phyloP scores from a whole-genome alignment of 2,329 filamentous ascomycete species.

The Teratosphaeria destructans region DNA sequence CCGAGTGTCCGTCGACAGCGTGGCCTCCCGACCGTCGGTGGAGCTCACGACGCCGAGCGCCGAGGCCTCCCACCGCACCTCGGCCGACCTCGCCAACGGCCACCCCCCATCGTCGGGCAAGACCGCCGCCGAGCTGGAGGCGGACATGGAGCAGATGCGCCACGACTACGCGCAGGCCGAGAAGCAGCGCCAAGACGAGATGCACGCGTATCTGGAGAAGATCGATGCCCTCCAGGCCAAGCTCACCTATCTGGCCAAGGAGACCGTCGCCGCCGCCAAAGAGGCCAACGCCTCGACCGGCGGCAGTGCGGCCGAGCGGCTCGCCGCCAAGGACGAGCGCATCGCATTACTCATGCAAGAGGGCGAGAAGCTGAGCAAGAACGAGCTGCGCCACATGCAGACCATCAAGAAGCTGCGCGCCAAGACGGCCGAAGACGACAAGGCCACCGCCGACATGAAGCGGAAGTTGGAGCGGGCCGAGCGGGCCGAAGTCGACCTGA shows the following conservation, averaged over 20 bases:
- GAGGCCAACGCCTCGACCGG: constrained; percentile 52
- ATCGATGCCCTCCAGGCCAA: constrained; percentile 91
- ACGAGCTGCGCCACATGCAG: constrained; percentile 72
- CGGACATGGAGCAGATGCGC: constrained; percentile 39
- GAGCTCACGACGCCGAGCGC: constrained; percentile 11
- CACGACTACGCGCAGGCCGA: constrained; percentile 42
- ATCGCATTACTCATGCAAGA: constrained; percentile 87
- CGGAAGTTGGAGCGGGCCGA: constrained; percentile 56
- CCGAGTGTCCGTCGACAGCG: constrained; percentile 19
- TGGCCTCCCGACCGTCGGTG: constrained; percentile 10
- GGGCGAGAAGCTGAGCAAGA: constrained; percentile 76
- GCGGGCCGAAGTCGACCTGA: constrained; percentile 50
- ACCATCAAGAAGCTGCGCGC: constrained; percentile 69
- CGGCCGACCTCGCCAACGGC: constrained; percentile 10
- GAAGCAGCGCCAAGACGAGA: constrained; percentile 64
- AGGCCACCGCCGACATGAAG: constrained; percentile 41
- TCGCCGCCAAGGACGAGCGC: constrained; percentile 83
- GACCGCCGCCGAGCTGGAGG: constrained; percentile 28
- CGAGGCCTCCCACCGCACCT: neutral
- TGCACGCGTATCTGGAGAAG: constrained; percentile 72
- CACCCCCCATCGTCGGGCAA: constrained; percentile 24
- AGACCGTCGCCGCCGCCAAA: constrained; percentile 66
- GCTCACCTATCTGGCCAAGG: constrained; percentile 73
- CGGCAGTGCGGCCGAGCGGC: constrained; percentile 62
- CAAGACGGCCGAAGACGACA: constrained; percentile 43